Base-by-base conservation (phyloP, 805 yeast genomes). In the Geotrichum ghanense region DNA sequence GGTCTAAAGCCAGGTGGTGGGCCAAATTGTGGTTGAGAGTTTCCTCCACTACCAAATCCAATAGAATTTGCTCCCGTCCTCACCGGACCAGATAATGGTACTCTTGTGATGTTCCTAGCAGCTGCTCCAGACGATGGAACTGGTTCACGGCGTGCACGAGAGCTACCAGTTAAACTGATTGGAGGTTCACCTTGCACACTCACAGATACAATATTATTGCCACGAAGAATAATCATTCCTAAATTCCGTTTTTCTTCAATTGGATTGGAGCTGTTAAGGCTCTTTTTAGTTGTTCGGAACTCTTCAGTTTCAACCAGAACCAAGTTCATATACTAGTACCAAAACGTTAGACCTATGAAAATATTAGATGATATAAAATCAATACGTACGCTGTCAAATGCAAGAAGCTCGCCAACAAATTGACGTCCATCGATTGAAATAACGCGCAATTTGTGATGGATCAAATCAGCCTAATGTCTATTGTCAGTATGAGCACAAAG, bases 281-380 rank as follows among this genome's bases (percentile, higher is more conserved):
- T 73, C 51, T 78, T 78, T 55, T 78, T 80, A 3, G 95, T 79
- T 9, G 80, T 64, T 53, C 97, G 72, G 56, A 78, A 78, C 60
- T 90, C 98, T 56, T 85, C 88, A 39, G 92, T 76, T 52, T 89
- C 92, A 10, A 83, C 74, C 25, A 90, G 67, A 12, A 92, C 95
- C 16, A 90, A 60, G 62, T 90, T 90, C 81, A 89, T 80, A 60
- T 82, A 83, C 59, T 56, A 17, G 22, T 22, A 23, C 31, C 20
- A 12, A 23, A 16, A 23, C 19, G 17, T 31, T 31, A 31, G n/a
- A n/a, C n/a, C n/a, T n/a, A n/a, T n/a, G n/a, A n/a, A n/a, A n/a
- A n/a, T n/a, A n/a, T n/a, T n/a, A 26, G 34, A 26, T 26, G n/a
- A 21, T 12, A 22, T 22, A 6, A 21, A 10, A 22, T 12, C 9